Conservation (phyloP, 495 filamentous ascomycete species). For the Glutinoglossum americanum region DNA sequence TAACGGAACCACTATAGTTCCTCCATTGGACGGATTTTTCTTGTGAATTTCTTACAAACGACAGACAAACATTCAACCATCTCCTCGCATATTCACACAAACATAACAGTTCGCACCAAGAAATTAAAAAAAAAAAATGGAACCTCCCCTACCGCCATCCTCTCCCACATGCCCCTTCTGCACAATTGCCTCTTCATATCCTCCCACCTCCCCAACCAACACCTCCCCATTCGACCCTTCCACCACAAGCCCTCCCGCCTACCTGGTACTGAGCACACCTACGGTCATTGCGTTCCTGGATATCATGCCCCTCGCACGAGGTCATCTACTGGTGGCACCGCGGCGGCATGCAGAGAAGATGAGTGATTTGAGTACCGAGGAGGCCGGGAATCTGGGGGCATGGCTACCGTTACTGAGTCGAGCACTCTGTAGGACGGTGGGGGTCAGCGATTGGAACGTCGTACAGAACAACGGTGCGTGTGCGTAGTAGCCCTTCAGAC, state of each 20-base stretch:
- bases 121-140: neutral
- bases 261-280: constrained; percentile 52
- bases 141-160: constrained; percentile 7
- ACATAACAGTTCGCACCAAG: too few relatives aligned
- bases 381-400: constrained; percentile 37
- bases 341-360: constrained; percentile 51
- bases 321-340: constrained; percentile 59
- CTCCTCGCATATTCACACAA: too few relatives aligned
- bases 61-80: too few relatives aligned
- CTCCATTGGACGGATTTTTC: too few relatives aligned
- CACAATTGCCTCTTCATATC: constrained; percentile 28
- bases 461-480: constrained; percentile 77
- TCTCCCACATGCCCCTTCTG: constrained; percentile 40
- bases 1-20: too few relatives aligned
- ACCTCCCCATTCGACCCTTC: constrained; percentile 11
- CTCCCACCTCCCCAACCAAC: constrained; percentile 7
- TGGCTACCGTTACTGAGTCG: constrained; percentile 58
- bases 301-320: constrained; percentile 60
- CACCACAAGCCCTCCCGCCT: constrained; percentile 25
- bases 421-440: constrained; percentile 39
- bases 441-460: constrained; percentile 66
- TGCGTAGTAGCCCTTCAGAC: too few relatives aligned
- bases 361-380: constrained; percentile 33
- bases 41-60: too few relatives aligned
- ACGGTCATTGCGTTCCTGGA: constrained; percentile 69